Evolutionary conservation across 2,329 filamentous ascomycete genomes (phyloP).

Genomic region (Diplodia mutila): DNA sequence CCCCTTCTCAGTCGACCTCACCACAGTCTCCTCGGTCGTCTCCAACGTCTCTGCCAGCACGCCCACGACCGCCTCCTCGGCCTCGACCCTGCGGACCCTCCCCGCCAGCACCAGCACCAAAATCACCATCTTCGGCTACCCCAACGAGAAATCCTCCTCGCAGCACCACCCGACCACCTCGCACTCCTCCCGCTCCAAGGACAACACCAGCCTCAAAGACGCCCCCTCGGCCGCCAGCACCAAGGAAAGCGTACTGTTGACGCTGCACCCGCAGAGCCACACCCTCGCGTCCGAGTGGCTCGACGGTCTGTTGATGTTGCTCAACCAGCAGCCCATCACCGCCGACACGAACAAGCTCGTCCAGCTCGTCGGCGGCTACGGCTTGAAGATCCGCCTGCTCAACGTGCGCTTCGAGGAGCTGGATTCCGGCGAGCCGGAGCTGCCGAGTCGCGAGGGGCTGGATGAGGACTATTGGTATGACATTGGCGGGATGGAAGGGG

Average conservation of each 20-base stretch:
- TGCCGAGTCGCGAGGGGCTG: conserved; percentile 81
- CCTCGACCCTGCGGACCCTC: conserved; percentile 51
- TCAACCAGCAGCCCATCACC: conserved; percentile 96
- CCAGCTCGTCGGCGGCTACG: conserved; percentile 83
- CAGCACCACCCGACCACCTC: conserved; percentile 28
- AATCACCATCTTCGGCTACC: conserved; percentile 86
- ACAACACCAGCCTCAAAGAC: conserved; percentile 16
- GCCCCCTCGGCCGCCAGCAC: neutral
- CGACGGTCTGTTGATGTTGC: conserved; percentile 89
- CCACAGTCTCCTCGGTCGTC: conserved; percentile 86
- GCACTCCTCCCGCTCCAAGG: conserved; percentile 22
- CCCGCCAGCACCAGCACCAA: conserved; percentile 65
- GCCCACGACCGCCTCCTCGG: conserved; percentile 53
- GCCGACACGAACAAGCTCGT: conserved; percentile 91
- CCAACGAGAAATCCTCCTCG: conserved; percentile 27
- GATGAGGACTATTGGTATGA: conserved; percentile 96
- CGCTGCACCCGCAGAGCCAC: conserved; percentile 79
- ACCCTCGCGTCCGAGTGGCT: conserved; percentile 93
- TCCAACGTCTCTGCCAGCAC: conserved; percentile 80
- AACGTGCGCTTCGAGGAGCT: conserved; percentile 89
- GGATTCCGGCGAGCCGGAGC: conserved; percentile 64
- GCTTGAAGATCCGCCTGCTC: conserved; percentile 86
- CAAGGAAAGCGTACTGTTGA: conserved; percentile 76
- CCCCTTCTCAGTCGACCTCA: conserved; percentile 69
- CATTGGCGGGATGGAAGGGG: conserved; percentile 43